phyloP scores from a whole-genome alignment of 2,329 filamentous ascomycete species.

The Diplodia sapinea region DNA sequence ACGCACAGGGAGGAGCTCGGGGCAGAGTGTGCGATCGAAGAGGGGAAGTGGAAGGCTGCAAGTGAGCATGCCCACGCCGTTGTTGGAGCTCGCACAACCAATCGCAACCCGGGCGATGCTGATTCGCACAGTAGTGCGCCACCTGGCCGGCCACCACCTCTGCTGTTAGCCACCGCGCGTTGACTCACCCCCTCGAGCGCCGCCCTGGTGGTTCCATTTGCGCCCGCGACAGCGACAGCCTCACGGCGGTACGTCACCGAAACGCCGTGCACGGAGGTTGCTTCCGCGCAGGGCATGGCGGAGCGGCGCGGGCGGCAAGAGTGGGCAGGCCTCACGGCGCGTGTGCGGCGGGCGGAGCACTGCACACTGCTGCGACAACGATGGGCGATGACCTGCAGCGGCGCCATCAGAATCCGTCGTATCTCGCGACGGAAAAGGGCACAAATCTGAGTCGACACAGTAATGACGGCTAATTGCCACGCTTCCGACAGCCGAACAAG shows the following conservation, averaged over 20 bases:
- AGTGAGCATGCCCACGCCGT: constrained; percentile 31
- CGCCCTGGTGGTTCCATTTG: neutral
- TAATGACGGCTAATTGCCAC: constrained; percentile 15
- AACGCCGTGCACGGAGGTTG: constrained; percentile 14
- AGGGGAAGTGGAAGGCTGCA: constrained; percentile 16
- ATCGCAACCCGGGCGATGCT: constrained; percentile 25
- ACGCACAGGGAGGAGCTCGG: constrained; percentile 16
- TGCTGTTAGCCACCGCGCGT: constrained; percentile 16
- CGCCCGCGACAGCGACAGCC: constrained; percentile 22
- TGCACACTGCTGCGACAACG: neutral
- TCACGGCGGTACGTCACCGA: constrained; percentile 26
- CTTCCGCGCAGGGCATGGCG: constrained; percentile 24
- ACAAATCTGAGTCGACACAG: neutral
- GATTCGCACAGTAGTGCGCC: constrained; percentile 26
- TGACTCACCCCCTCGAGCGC: constrained; percentile 22
- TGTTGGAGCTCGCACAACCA: constrained; percentile 32
- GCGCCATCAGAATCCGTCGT: constrained; percentile 11
- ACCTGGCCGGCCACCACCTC: neutral
- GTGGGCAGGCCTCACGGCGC: neutral
- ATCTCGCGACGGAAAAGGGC: constrained; percentile 10
- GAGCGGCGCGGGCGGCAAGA: constrained; percentile 28
- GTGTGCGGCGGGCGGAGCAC: constrained; percentile 7
- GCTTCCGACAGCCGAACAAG: constrained; percentile 16
- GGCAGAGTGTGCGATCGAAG: constrained; percentile 6
- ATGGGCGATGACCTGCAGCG: constrained; percentile 25